phyloP scores from a whole-genome alignment of 805 yeast species.

The Cyberlindnera nakhonratchasimensis region DNA sequence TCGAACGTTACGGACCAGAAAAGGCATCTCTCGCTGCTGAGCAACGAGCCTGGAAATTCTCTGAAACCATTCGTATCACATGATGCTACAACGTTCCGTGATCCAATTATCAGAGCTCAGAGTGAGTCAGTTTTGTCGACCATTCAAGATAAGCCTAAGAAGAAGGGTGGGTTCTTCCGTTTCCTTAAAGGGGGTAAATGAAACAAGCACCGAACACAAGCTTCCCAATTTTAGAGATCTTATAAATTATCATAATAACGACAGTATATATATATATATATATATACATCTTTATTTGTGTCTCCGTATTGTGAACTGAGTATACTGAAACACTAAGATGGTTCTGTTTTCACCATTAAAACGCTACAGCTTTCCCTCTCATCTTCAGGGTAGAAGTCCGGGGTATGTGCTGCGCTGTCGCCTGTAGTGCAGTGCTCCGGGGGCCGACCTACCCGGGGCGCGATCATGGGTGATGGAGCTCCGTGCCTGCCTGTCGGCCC shows the following conservation, averaged over 20 bases:
- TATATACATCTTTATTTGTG: too few species aligned
- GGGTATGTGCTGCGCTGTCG: too few species aligned
- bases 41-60: background rate
- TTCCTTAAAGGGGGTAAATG: background rate
- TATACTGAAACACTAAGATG: too few species aligned
- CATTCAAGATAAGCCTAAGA: background rate
- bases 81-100: constrained; percentile 4
- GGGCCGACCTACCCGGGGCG: too few species aligned
- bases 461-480: constrained; percentile 2
- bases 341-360: too few species aligned
- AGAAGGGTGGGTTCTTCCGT: background rate
- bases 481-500: background rate
- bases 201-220: background rate
- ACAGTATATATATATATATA: too few species aligned
- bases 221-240: too few species aligned
- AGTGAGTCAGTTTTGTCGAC: constrained; percentile 16
- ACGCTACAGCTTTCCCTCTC: too few species aligned
- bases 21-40: background rate
- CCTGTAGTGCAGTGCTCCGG: too few species aligned
- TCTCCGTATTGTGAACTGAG: too few species aligned
- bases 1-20: constrained; percentile 6
- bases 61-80: constrained; percentile 16
- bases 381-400: too few species aligned
- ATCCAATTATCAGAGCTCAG: constrained; percentile 8
- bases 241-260: too few species aligned